phyloP scores from a whole-genome alignment of 2,329 filamentous ascomycete species.

The Trichoderma cornu-damae region DNA sequence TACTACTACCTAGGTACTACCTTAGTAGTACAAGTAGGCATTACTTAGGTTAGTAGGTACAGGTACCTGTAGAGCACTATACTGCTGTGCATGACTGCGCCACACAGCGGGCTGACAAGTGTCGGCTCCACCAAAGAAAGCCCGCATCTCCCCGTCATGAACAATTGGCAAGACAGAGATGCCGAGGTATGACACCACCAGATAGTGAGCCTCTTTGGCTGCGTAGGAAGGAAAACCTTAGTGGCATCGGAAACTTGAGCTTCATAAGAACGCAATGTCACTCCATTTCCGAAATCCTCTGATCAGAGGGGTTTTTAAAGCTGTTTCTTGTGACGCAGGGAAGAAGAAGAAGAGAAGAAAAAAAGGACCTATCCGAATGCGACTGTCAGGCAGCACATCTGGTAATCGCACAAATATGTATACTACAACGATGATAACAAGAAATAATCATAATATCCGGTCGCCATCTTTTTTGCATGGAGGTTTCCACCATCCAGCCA shows the following conservation, averaged over 20 bases:
- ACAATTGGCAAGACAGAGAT: not conserved
- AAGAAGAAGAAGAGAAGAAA: not conserved
- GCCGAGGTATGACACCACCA: not conserved
- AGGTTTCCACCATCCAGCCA: slow-evolving; percentile 30
- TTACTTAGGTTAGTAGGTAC: no score
- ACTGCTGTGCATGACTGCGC: not conserved
- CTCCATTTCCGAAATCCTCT: slow-evolving; percentile 9
- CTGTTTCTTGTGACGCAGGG: no score
- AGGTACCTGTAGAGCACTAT: no score
- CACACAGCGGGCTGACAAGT: not conserved
- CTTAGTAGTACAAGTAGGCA: no score
- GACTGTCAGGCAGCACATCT: slow-evolving; percentile 26
- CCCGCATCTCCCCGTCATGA: not conserved
- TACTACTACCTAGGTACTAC: no score
- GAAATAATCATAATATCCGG: slow-evolving; percentile 24
- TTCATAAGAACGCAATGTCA: not conserved
- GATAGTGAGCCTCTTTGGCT: no score
- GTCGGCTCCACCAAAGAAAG: not conserved
- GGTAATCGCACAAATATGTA: slow-evolving; percentile 25
- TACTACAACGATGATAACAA: slow-evolving; percentile 24
- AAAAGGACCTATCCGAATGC: slow-evolving; percentile 14
- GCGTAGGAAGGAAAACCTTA: no score
- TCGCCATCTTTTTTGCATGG: slow-evolving; percentile 30
- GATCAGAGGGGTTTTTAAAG: no score
- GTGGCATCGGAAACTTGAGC: not conserved